Base-by-base conservation (phyloP, 2,329 filamentous ascomycete species). In the Magnaporthiopsis poae region DNA sequence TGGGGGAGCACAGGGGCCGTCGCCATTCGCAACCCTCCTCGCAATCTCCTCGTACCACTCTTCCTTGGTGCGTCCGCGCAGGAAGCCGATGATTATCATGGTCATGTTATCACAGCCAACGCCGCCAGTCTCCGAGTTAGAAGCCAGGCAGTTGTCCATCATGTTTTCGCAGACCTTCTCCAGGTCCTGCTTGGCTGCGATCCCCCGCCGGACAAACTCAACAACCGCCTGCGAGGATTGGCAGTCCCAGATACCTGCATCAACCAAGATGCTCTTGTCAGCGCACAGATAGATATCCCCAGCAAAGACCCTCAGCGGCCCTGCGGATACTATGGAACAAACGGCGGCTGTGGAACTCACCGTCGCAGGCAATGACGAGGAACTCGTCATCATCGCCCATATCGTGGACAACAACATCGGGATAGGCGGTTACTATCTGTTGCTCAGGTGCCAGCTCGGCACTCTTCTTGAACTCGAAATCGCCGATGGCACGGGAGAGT, bases 91-190 rank as follows among this genome's bases (percentile, higher is more conserved):
- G 71, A 99, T 85, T 72, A 89, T 82, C 90, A 99, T 98, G 72
- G 95, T 99, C 95, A 99, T 99, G 83, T 99, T 99, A 82, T 99
- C 95, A 78, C 95, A 99, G 69, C 95, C 95, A 69, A 99, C 94
- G 70, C 95, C 95, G 66, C 95, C 95, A 39, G 94, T 97, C 80
- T 99, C 95, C 71, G 93, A 96, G 85, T 96, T 98, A 69, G 93
- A 96, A 60, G 95, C 93, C 71, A 99, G 84, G 77, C 95, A 99
- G 82, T 98, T 99, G 82, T 99, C 94, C 95, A 99, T 99, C 92
- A 99, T 96, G 81, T 99, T 99, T 80, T 99, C 95, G 78, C 94
- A 98, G 74, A 99, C 98, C 77, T 91, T 90, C 66, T 93, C 88
- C 65, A 99, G 86, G 64, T 96, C 90, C 80, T 99, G 95, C 82